Evolutionary conservation across 768 basidiomycete species (phyloP).

Genomic region (Xerocomellus chrysenteron): DNA sequence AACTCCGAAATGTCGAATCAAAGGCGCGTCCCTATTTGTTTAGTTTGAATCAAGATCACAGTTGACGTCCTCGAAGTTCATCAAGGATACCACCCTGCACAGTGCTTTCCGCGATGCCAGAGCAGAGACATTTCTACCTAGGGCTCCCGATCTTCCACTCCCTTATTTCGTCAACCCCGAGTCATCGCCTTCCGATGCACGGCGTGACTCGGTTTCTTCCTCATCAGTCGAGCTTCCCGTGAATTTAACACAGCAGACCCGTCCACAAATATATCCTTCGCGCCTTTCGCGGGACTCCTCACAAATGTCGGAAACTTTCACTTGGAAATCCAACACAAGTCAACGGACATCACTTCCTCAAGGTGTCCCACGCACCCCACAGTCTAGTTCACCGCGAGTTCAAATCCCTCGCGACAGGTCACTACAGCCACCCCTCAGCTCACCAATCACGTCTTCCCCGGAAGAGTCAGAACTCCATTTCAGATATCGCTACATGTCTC

Average conservation of each 20-base stretch:
- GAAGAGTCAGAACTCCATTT: slow-evolving; percentile 13
- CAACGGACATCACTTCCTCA: slow-evolving; percentile 7
- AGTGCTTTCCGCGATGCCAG: slow-evolving; percentile 35
- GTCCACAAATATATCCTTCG: background rate
- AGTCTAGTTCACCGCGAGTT: slow-evolving; percentile 6
- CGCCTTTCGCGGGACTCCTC: slow-evolving; percentile 4
- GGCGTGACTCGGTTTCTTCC: background rate
- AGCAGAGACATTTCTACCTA: slow-evolving; percentile 28
- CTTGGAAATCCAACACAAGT: background rate
- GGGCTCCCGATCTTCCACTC: slow-evolving; percentile 26
- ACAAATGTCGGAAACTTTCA: background rate
- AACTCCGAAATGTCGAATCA: slow-evolving; percentile 27
- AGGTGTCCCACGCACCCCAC: background rate
- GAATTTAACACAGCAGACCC: background rate
- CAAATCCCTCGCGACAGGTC: slow-evolving; percentile 13
- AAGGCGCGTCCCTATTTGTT: slow-evolving; percentile 20
- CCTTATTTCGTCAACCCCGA: slow-evolving; percentile 2
- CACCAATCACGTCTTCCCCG: slow-evolving; percentile 17
- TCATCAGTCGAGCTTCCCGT: background rate
- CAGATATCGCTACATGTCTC: slow-evolving; percentile 8
- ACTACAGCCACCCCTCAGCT: slow-evolving; percentile 2
- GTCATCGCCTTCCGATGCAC: no score
- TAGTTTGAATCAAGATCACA: background rate
- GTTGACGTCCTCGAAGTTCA: slow-evolving; percentile 23
- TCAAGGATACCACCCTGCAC: slow-evolving; percentile 28